Percentiles rank a stretch among this genome's conserved stretches.
phyloP scores from a whole-genome alignment of 2,329 filamentous ascomycete species.

The Colletotrichum abscissum region DNA sequence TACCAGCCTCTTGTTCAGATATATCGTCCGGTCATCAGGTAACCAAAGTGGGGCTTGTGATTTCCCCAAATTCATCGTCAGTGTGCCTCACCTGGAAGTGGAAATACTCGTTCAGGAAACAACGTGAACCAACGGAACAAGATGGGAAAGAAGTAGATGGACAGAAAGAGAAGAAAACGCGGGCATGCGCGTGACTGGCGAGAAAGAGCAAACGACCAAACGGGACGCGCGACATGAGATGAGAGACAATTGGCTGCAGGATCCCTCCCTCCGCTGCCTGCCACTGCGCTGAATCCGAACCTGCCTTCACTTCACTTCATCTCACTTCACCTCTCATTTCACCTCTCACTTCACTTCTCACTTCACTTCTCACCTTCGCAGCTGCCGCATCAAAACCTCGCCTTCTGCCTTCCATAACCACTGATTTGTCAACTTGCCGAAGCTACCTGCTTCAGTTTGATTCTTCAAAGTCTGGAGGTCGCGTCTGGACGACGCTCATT shows the following conservation, averaged over 20 bases:
- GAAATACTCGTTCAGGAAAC: background rate
- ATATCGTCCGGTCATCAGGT: background rate
- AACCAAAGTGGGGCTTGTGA: background rate
- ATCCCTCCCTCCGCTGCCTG: background rate
- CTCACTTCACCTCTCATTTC: background rate
- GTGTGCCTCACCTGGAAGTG: background rate
- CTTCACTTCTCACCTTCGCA: background rate
- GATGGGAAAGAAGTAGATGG: background rate
- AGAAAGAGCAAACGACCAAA: conserved; percentile 6
- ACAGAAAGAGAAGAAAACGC: background rate
- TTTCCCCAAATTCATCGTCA: background rate
- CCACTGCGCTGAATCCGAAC: background rate
- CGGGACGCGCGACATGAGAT: background rate
- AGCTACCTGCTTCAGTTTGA: background rate
- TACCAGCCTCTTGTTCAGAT: background rate
- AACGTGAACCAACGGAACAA: background rate
- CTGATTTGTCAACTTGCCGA: background rate
- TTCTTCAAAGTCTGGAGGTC: background rate
- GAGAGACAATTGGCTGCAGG: conserved; percentile 11
- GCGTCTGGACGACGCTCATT: no score
- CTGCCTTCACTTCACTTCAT: background rate
- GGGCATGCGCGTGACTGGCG: background rate
- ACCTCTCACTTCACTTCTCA: background rate
- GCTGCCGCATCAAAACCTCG: background rate
- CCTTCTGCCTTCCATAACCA: background rate